Percentiles rank a stretch among this genome's conserved stretches.
Conservation (phyloP, 768 basidiomycete genomes). For the Podaxis carcinomalis region DNA sequence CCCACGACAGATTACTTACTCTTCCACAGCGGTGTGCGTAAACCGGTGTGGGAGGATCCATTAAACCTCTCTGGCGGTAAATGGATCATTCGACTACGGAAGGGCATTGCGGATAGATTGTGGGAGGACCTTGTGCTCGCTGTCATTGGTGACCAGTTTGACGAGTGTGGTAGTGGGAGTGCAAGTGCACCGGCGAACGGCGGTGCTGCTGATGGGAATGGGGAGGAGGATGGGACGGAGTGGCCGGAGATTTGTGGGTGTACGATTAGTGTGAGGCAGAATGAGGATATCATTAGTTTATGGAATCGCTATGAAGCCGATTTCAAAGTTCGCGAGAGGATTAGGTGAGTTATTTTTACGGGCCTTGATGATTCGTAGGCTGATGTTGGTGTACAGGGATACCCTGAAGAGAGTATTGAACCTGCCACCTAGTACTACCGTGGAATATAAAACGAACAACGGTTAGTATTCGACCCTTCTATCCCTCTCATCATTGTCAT, state of each 20-base stretch:
- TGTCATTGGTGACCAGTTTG: constrained; percentile 88
- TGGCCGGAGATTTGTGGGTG: constrained; percentile 91
- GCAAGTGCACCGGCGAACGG: neutral
- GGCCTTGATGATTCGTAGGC: neutral
- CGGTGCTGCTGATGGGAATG: constrained; percentile 22
- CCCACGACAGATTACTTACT: constrained; percentile 94
- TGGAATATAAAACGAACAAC: constrained; percentile 96
- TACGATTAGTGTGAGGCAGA: constrained; percentile 89
- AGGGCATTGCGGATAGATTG: constrained; percentile 84
- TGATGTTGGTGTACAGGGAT: constrained; percentile 46
- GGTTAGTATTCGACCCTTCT: constrained; percentile 37
- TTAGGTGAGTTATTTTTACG: constrained; percentile 53
- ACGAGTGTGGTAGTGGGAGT: constrained; percentile 22
- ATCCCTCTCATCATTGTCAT: constrained; percentile 1
- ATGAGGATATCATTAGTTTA: constrained; percentile 89
- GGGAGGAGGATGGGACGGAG: constrained; percentile 39
- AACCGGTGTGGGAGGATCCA: constrained; percentile 96
- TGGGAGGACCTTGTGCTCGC: constrained; percentile 91
- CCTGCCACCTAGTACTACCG: constrained; percentile 71
- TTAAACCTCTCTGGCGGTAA: constrained; percentile 85
- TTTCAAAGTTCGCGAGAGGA: constrained; percentile 69
- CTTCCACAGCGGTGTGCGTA: constrained; percentile 79
- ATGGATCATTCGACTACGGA: constrained; percentile 91
- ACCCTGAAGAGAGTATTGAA: constrained; percentile 73
- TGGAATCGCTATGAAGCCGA: constrained; percentile 90